Evolutionary conservation across 495 filamentous ascomycete genomes (phyloP).

Genomic region (Penicillium turbatum): DNA sequence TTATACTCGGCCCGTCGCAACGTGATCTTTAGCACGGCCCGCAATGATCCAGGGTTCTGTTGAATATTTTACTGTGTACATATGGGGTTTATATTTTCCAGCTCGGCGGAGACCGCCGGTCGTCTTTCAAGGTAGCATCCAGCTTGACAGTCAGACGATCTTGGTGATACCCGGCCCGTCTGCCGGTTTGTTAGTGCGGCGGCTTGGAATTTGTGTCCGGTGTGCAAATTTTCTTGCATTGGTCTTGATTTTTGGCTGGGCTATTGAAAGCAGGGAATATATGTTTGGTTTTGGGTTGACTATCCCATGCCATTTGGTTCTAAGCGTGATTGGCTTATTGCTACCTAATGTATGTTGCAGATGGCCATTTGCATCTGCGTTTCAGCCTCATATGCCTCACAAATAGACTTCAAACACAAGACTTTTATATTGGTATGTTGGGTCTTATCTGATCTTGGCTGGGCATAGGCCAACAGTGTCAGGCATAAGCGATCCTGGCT

Average conservation of each 20-base stretch:
- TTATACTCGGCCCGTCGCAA: slow-evolving; percentile 25
- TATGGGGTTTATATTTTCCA: neutral
- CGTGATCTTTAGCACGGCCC: slow-evolving; percentile 20
- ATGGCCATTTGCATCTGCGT: too few species aligned
- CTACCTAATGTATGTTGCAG: too few species aligned
- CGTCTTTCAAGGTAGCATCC: neutral
- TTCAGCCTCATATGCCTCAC: too few species aligned
- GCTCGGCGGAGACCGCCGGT: neutral
- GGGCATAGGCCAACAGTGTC: too few species aligned
- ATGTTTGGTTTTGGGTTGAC: too few species aligned
- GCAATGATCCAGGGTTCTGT: neutral
- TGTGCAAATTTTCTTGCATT: neutral
- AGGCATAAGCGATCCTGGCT: too few species aligned
- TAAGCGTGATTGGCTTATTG: too few species aligned
- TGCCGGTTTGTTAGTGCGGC: neutral
- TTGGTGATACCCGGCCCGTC: neutral
- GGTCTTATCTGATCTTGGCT: too few species aligned
- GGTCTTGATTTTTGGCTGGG: neutral
- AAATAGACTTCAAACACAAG: too few species aligned
- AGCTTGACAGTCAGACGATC: neutral
- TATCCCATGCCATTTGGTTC: too few species aligned
- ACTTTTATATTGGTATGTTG: too few species aligned
- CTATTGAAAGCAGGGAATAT: neutral
- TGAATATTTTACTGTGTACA: too few species aligned
- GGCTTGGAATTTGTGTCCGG: neutral